Evolutionary conservation across 129 eudicot species (phyloP).

Genomic region (Flaveria bidentis): DNA sequence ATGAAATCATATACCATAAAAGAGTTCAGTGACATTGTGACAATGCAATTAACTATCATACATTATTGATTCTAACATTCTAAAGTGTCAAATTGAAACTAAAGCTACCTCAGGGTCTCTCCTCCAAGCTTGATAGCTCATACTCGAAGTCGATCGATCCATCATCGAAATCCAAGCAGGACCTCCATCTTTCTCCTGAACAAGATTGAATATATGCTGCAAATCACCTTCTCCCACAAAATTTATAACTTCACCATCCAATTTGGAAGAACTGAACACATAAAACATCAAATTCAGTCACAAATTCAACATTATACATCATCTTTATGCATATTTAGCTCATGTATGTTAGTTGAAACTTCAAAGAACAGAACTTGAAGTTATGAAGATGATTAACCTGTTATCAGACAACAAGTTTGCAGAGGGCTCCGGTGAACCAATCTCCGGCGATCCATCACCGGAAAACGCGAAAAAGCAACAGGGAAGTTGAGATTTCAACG

Average conservation of each 20-base stretch:
- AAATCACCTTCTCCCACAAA: slow-evolving; percentile 56
- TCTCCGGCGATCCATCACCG: slow-evolving; percentile 28
- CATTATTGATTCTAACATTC: neutral
- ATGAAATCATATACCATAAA: slow-evolving; percentile 14
- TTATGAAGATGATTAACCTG: slow-evolving; percentile 38
- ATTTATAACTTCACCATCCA: slow-evolving; percentile 33
- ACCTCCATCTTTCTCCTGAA: slow-evolving; percentile 80
- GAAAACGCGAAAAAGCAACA: slow-evolving; percentile 41
- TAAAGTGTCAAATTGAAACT: neutral
- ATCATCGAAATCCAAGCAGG: slow-evolving; percentile 81
- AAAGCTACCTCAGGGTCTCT: slow-evolving; percentile 80
- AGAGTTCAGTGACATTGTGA: neutral
- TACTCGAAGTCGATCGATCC: slow-evolving; percentile 72
- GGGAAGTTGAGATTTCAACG: slow-evolving; percentile 52
- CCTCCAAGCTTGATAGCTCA: slow-evolving; percentile 92
- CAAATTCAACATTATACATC: neutral
- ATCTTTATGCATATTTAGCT: neutral
- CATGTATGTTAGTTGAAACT: neutral
- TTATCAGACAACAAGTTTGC: slow-evolving; percentile 32
- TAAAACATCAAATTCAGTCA: neutral
- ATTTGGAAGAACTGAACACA: slow-evolving; percentile 50
- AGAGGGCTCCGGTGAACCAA: slow-evolving; percentile 31
- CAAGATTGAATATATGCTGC: slow-evolving; percentile 54
- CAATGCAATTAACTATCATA: neutral
- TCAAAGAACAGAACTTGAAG: neutral